These are phyloP conservation scores for Fusarium subtropicale DNA, from an alignment of 2,329 filamentous ascomycete species.

Conservation along the genomic window DNA sequence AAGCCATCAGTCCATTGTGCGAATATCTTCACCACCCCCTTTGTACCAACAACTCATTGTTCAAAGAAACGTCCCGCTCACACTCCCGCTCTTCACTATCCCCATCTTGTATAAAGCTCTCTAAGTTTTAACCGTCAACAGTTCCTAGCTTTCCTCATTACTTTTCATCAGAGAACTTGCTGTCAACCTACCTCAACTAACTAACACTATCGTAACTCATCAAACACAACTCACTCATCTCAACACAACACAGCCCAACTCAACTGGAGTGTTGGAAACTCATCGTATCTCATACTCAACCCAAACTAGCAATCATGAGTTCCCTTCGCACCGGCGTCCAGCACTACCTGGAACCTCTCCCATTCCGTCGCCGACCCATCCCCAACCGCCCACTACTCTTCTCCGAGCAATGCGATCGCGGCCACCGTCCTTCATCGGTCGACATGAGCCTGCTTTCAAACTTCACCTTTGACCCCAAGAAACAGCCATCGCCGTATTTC, in stretches of 20 bases:
- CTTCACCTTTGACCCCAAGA: background rate
- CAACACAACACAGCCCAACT: background rate
- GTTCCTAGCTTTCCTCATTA: background rate
- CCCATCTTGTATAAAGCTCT: slow-evolving; percentile 7
- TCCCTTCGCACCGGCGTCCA: background rate
- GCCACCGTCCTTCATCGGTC: background rate
- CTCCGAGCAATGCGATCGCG: slow-evolving; percentile 13
- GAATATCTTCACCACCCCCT: background rate
- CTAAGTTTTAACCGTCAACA: background rate
- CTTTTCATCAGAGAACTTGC: background rate
- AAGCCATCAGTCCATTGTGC: background rate
- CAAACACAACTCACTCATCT: background rate
- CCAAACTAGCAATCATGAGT: slow-evolving; percentile 6
- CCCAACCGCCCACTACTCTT: background rate
- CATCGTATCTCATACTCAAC: background rate
- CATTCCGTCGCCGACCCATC: background rate
- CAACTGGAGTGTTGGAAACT: background rate
- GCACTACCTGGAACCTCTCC: slow-evolving; percentile 17
- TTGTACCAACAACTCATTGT: slow-evolving; percentile 14
- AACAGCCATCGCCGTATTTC: background rate
- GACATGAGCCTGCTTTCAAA: background rate
- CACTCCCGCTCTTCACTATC: background rate
- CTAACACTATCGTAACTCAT: background rate
- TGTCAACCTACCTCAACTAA: background rate
- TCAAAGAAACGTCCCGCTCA: slow-evolving; percentile 6